These are phyloP conservation scores for Botrytis paeoniae DNA, from an alignment of 2,329 filamentous ascomycete genomes.

Conservation along the genomic window DNA sequence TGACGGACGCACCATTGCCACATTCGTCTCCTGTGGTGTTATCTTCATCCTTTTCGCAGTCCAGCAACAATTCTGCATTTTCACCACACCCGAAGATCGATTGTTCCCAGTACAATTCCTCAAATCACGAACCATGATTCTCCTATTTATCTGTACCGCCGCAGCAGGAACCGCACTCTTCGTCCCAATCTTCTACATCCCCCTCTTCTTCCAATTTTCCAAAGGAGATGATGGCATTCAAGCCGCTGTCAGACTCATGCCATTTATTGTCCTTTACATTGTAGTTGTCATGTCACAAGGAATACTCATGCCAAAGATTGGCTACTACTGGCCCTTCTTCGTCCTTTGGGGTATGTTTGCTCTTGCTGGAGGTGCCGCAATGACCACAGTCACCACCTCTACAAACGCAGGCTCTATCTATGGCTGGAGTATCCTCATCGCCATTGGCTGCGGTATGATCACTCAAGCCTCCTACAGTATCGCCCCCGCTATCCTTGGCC, in stretches of 20 bases:
- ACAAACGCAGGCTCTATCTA: conserved; percentile 36
- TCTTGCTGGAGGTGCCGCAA: conserved; percentile 31
- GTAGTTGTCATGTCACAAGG: conserved; percentile 42
- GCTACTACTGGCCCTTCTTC: conserved; percentile 30
- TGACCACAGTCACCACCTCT: conserved; percentile 31
- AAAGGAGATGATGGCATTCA: conserved; percentile 37
- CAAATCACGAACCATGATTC: conserved; percentile 35
- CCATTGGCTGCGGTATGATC: conserved; percentile 40
- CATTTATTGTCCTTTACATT: conserved; percentile 42
- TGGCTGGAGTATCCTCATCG: conserved; percentile 41
- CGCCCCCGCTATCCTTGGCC: conserved; percentile 34
- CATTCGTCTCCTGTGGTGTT: conserved; percentile 45
- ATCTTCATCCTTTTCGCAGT: conserved; percentile 22
- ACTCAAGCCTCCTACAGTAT: conserved; percentile 22
- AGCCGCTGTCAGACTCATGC: conserved; percentile 41
- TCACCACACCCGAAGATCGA: conserved; percentile 25
- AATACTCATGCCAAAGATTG: conserved; percentile 40
- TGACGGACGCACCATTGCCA: conserved; percentile 23
- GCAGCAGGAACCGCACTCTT: conserved; percentile 40
- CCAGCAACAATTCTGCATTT: conserved; percentile 27
- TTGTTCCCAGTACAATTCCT: conserved; percentile 33
- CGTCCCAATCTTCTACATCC: conserved; percentile 45
- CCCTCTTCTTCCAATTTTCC: conserved; percentile 49
- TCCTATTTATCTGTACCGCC: conserved; percentile 34
- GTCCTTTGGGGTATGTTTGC: conserved; percentile 16